Percentiles rank a stretch among this genome's conserved stretches.
These are phyloP conservation scores for Hymenotorrendiella dingleyae DNA, from an alignment of 2,329 filamentous ascomycete genomes.

Conservation along the genomic window DNA sequence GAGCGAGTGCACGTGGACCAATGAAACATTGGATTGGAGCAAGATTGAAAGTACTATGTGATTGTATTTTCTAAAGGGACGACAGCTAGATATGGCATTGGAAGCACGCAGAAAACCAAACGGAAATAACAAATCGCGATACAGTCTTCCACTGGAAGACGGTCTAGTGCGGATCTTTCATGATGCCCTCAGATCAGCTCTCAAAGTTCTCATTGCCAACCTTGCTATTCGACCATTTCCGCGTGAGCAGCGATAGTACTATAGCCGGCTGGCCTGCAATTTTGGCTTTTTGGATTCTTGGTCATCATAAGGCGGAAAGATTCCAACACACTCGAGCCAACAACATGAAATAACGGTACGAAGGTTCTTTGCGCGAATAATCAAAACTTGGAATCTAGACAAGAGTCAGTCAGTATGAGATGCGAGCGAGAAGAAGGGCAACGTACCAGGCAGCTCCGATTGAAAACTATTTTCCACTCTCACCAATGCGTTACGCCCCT, in stretches of 20 bases:
- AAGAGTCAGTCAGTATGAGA: slow-evolving; percentile 7
- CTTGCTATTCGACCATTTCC: slow-evolving; percentile 18
- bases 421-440: background rate
- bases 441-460: slow-evolving; percentile 31
- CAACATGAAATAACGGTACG: slow-evolving; percentile 8
- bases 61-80: too few relatives aligned
- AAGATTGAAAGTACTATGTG: too few relatives aligned
- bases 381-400: slow-evolving; percentile 11
- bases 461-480: slow-evolving; percentile 33
- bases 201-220: slow-evolving; percentile 35
- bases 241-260: slow-evolving; percentile 13
- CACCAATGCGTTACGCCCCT: slow-evolving; percentile 18
- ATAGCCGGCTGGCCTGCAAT: slow-evolving; percentile 32
- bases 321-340: slow-evolving; percentile 11
- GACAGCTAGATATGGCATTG: too few relatives aligned
- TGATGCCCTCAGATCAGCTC: slow-evolving; percentile 34
- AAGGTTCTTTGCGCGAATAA: slow-evolving; percentile 5
- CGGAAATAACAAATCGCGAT: too few relatives aligned
- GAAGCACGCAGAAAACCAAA: too few relatives aligned
- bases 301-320: slow-evolving; percentile 31
- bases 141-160: slow-evolving; percentile 1
- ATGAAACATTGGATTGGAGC: too few relatives aligned
- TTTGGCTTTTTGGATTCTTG: slow-evolving; percentile 35
- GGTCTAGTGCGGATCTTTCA: slow-evolving; percentile 7
- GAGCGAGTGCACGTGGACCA: too few relatives aligned